Percentiles rank a stretch among this genome's conserved stretches.
Evolutionary conservation across 2,329 filamentous ascomycete genomes (phyloP).

Genomic region (Hypoxylon sp.): DNA sequence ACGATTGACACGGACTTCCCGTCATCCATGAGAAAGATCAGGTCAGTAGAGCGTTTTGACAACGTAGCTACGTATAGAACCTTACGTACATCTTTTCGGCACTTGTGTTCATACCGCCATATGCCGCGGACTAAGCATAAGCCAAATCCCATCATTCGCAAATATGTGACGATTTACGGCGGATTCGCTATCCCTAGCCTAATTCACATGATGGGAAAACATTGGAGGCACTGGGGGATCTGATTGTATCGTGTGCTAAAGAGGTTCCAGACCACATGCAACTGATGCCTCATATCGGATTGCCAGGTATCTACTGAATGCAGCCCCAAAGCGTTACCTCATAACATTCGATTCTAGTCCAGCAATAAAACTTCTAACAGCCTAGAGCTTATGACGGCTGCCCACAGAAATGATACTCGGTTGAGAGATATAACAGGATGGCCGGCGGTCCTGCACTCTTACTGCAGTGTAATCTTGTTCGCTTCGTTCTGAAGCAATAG

Average conservation of each 20-base stretch:
- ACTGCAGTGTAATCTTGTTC: conserved; percentile 37
- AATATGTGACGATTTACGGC: conserved; percentile 2
- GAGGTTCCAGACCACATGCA: not conserved
- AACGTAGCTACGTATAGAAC: conserved; percentile 23
- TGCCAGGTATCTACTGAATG: not conserved
- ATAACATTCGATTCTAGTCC: not conserved
- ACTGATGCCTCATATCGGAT: not conserved
- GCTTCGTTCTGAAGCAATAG: conserved; percentile 26
- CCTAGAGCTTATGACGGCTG: conserved; percentile 27
- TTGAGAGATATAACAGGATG: conserved; percentile 10
- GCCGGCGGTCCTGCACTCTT: conserved; percentile 12
- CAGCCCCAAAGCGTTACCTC: not conserved
- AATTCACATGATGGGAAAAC: not conserved
- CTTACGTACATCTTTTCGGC: conserved; percentile 22
- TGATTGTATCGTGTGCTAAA: not conserved
- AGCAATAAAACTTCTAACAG: conserved; percentile 19
- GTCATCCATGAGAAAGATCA: conserved; percentile 23
- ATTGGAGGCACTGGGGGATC: not conserved
- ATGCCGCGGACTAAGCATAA: not conserved
- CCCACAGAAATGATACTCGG: conserved; percentile 24
- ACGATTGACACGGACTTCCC: conserved; percentile 12
- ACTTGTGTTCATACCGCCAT: not conserved
- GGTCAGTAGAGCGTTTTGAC: conserved; percentile 7
- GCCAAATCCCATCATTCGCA: conserved; percentile 1
- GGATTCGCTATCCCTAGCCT: not conserved